These are phyloP conservation scores for Naganishia antarctica DNA, from an alignment of 768 basidiomycete genomes.

Conservation along the genomic window DNA sequence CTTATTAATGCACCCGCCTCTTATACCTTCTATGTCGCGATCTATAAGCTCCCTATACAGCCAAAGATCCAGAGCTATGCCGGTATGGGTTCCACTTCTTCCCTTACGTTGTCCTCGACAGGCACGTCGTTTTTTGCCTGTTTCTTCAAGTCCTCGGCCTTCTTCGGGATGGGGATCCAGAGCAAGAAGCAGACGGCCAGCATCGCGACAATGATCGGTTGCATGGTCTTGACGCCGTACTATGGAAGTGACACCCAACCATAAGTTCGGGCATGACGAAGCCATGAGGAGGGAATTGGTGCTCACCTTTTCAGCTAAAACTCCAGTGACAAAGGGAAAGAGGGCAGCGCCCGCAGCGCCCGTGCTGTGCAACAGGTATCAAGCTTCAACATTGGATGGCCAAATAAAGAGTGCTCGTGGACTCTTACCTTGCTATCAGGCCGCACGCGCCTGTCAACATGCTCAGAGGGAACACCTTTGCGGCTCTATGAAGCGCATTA, in stretches of 20 bases:
- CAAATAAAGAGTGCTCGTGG: no score
- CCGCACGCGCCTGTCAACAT: constrained; percentile 19
- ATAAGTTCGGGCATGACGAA: not conserved
- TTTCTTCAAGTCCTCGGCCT: constrained; percentile 1
- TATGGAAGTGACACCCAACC: not conserved
- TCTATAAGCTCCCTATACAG: no score
- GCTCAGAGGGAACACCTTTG: constrained; percentile 10
- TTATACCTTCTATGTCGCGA: no score
- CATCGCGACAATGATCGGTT: constrained; percentile 14
- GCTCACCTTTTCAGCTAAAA: not conserved
- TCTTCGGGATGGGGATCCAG: constrained; percentile 21
- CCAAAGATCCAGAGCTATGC: no score
- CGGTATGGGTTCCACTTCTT: no score
- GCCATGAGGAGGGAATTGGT: no score
- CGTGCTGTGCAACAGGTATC: not conserved
- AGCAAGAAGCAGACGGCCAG: constrained; percentile 14
- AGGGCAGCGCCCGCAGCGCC: constrained; percentile 15
- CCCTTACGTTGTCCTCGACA: not conserved
- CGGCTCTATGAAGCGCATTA: not conserved
- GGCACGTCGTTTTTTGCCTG: not conserved
- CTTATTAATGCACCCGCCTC: no score
- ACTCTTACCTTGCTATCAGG: constrained; percentile 19
- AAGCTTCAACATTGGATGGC: no score
- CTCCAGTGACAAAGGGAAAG: constrained; percentile 17
- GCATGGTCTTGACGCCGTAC: constrained; percentile 20